A percentile compares a stretch with the other conserved stretches of the same genome.
Conservation (phyloP, 1,284 basidiomycete genomes). For the Heimioporus retisporus region DNA sequence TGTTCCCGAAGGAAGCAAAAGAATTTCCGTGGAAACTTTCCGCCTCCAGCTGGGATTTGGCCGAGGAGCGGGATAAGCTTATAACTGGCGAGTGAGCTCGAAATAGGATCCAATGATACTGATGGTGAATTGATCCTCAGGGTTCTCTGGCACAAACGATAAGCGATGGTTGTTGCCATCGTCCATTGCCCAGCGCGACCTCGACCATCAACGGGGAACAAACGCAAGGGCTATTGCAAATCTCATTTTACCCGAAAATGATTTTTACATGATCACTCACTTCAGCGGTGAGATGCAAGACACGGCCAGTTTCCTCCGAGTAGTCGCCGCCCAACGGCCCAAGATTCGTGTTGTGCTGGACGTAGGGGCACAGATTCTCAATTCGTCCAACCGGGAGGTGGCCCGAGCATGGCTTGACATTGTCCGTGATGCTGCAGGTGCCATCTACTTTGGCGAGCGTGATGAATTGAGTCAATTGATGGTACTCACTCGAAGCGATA, state of each 20-base stretch:
- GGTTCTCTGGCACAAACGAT: conserved; percentile 21
- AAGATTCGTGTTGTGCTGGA: no score
- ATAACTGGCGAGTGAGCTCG: conserved; percentile 11
- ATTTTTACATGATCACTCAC: conserved; percentile 38
- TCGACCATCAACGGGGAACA: conserved; percentile 6
- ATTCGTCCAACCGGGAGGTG: no score
- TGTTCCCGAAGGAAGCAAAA: conserved; percentile 42
- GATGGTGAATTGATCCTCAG: neutral
- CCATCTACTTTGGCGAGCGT: no score
- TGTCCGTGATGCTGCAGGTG: no score
- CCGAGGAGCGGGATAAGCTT: conserved; percentile 31
- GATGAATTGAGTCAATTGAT: no score
- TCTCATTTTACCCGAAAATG: conserved; percentile 55
- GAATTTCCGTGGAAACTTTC: conserved; percentile 56
- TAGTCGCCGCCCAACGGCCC: conserved; percentile 28
- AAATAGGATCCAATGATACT: no score
- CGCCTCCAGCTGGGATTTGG: conserved; percentile 55
- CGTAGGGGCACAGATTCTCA: no score
- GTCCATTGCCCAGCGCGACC: conserved; percentile 11
- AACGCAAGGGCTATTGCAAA: conserved; percentile 52
- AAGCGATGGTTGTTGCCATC: conserved; percentile 10
- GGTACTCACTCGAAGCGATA: no score
- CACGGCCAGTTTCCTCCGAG: conserved; percentile 43
- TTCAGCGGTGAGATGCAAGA: conserved; percentile 30
- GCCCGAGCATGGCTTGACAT: no score